phyloP scores from a whole-genome alignment of 139 green algal genomes.

The Ulvella scutata region DNA sequence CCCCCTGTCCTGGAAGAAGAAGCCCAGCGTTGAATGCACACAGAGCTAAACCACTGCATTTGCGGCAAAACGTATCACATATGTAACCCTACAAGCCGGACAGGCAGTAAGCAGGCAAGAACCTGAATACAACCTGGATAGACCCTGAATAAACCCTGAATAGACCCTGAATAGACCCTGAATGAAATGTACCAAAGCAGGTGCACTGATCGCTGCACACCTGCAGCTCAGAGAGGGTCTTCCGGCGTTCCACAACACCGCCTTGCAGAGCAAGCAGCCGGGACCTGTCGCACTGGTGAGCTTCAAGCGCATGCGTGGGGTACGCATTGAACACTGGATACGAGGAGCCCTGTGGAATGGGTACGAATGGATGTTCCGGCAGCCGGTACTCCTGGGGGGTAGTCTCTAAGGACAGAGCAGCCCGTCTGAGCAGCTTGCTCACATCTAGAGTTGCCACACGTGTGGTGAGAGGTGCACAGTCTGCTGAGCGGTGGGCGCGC shows the following conservation, averaged over 20 bases:
- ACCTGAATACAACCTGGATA: too few species aligned
- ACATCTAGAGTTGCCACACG: neutral
- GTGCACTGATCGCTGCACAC: neutral
- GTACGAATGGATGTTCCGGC: slow-evolving; percentile 2
- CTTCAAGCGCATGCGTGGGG: slow-evolving; percentile 7
- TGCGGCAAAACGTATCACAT: too few species aligned
- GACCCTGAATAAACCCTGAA: too few species aligned
- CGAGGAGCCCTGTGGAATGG: slow-evolving; percentile 15
- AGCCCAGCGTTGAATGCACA: too few species aligned
- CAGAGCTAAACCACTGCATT: too few species aligned
- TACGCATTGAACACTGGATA: slow-evolving; percentile 6
- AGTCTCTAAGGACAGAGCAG: slow-evolving; percentile 13
- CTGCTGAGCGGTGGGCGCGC: neutral
- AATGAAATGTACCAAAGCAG: too few species aligned
- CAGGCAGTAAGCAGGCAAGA: too few species aligned
- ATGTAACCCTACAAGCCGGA: too few species aligned
- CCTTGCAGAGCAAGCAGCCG: slow-evolving; percentile 33
- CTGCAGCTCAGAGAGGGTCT: slow-evolving; percentile 18
- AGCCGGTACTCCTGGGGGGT: slow-evolving; percentile 15
- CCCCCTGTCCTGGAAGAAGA: neutral
- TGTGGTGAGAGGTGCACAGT: neutral
- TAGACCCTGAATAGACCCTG: too few species aligned
- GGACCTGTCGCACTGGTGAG: slow-evolving; percentile 18
- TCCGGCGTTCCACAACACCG: slow-evolving; percentile 24
- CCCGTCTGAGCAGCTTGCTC: slow-evolving; percentile 15